Evolutionary conservation across 2,329 filamentous ascomycete species (phyloP), one percentile per base, ranked within the genome.

Genomic region (Mycosphaerelloides madeirae): DNA sequence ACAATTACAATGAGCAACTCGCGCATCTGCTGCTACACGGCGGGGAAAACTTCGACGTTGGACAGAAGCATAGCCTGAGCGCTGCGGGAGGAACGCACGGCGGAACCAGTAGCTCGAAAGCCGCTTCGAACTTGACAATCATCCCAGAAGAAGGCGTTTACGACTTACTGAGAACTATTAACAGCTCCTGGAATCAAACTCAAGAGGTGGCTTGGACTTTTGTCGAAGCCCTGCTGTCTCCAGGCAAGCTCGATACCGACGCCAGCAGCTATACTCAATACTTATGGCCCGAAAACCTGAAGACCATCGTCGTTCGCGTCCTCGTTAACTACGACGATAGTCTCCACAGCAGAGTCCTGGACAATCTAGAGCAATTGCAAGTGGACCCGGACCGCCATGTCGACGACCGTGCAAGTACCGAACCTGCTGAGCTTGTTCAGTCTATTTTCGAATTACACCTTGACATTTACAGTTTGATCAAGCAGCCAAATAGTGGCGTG

Each of bases 381-480:
- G 18, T 35, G 7, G 16, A 29, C 6, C 35, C 29, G 4, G 31
- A 36, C 16, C 11, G 31, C 16, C 16, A 19, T 2, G 25, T n/a
- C n/a, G 22, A 28, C 16, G 29, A 48, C 22, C 1, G 44, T 54
- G 2, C 58, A 61, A 25, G 61, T 73, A 32, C 49, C 16, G 60
- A 60, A 11, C 56, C 70, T 20, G 61, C 77, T 31, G 76, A 79
- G 38, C 72, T 82, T 60, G 66, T 76, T 1, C 72, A 85, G 58
- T 73, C 74, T 2, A 65, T 85, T 3, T 84, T 82, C 53, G 83
- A 86, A 60, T 65, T 85, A 25, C 82, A 85, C 56, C 69, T 85
- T 5, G 82, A 85, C 56, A 69, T 83, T 7, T 83, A 80, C 59
- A 76, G 76, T 5, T 66, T 76, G n/a, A 79, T 83, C 54, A 82